A percentile compares a stretch with the other conserved stretches of the same genome.
Conservation (phyloP, 1,284 basidiomycete species). For the Leccinum subrobustum region DNA sequence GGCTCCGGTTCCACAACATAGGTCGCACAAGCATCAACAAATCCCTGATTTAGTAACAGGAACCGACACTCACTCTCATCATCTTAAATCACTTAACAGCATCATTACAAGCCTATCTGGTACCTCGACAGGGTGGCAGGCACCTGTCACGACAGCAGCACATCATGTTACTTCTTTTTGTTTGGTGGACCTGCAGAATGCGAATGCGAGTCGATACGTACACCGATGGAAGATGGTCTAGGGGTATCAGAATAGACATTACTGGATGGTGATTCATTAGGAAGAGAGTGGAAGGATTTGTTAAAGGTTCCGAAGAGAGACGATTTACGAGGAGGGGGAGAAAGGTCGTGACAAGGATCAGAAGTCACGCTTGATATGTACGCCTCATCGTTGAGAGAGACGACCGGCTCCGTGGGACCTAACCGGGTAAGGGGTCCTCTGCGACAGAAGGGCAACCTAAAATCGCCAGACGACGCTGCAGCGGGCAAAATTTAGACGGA, state of each 20-base stretch:
- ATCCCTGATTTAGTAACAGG: no score
- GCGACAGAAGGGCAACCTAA: no score
- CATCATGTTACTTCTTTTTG: constrained; percentile 29
- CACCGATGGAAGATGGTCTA: constrained; percentile 24
- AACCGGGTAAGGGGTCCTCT: no score
- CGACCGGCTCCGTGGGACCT: neutral
- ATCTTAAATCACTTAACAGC: no score
- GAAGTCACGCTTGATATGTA: constrained; percentile 36
- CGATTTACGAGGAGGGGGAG: constrained; percentile 51
- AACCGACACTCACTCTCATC: no score
- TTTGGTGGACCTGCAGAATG: constrained; percentile 19
- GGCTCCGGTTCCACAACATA: no score
- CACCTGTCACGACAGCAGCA: no score
- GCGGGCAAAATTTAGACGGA: no score
- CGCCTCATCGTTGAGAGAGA: constrained; percentile 26
- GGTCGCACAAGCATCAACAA: no score
- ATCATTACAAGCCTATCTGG: no score
- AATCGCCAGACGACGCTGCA: no score
- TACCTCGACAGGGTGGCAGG: no score
- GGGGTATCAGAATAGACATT: constrained; percentile 26
- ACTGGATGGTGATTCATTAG: constrained; percentile 34
- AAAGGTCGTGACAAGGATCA: constrained; percentile 37
- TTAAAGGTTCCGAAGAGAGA: constrained; percentile 54
- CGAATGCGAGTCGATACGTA: constrained; percentile 16
- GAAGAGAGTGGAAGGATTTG: constrained; percentile 58